Base-by-base conservation (phyloP, 345 rosid species). In the Eucalyptus sp. region DNA sequence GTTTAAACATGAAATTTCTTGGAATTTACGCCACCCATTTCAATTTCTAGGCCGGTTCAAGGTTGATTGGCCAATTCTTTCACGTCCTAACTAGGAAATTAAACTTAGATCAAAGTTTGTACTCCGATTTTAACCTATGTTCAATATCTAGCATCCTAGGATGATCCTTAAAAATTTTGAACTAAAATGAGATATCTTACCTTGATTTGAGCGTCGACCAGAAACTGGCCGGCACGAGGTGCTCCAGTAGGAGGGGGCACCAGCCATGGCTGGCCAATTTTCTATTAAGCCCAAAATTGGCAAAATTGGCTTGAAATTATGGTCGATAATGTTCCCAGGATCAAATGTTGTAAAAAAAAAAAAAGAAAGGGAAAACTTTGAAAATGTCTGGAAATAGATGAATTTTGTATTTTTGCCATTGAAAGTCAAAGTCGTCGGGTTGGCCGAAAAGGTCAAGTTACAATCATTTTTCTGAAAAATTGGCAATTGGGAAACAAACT, bases 311-410 rank as follows among this genome's bases (percentile, higher is more conserved):
- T 56, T 56, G 62, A 56, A 56, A 56, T 56, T 56, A 56, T 24
- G 62, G 62, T 56, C 62, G 5, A 56, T 24, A 10, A 6, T 56
- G 62, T 56, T 24, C 27, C 62, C 62, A 56, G 62, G 27, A 56
- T 56, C 27, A 56, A 56, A 22, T 56, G 62, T 56, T 56, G 29
- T 56, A 1, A 22, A 20, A 22, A 22, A 54, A 8, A 22, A 20
- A 54, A 8, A 3, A 20, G 3, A 2, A 6, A 1, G 1, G 0
- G 2, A 20, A 54, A 56, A 24, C 5, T 10, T 56, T 22, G 62
- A 56, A 56, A 56, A 56, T 56, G 3, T 56, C 13, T 2, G 0
- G 62, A 9, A 56, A 56, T 24, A 9, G 27, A 56, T 24, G 27
- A 56, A 56, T 22, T 56, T 56, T 56, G 62, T 20, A 56, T 22